Conservation (phyloP, 495 filamentous ascomycete genomes). For the Parachaetomium inaequale region DNA sequence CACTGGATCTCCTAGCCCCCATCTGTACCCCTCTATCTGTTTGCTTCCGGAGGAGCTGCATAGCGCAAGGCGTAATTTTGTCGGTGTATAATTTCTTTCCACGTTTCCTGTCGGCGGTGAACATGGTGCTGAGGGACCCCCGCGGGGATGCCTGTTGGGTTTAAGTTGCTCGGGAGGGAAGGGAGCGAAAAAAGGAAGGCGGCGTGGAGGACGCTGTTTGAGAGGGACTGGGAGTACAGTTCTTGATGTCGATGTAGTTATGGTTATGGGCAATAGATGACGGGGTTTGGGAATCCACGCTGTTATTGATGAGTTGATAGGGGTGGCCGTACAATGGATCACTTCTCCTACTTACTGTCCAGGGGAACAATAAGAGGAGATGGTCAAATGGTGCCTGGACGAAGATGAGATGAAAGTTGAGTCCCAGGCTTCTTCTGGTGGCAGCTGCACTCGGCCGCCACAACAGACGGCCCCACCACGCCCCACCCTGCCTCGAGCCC, state of each 20-base stretch:
- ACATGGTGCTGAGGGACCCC: neutral
- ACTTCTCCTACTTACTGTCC: neutral
- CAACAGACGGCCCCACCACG: neutral
- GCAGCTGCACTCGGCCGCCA: neutral
- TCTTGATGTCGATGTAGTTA: constrained; percentile 13
- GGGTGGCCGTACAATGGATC: neutral
- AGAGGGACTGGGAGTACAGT: neutral
- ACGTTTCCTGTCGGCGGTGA: neutral
- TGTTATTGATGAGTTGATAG: neutral
- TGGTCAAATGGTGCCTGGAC: too few relatives aligned
- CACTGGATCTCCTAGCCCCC: constrained; percentile 5
- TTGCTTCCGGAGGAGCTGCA: constrained; percentile 25
- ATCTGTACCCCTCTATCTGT: constrained; percentile 14
- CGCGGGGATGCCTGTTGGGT: neutral
- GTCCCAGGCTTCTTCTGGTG: neutral
- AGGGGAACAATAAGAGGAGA: neutral
- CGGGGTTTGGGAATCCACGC: neutral
- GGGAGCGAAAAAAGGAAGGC: neutral
- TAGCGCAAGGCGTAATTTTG: constrained; percentile 32
- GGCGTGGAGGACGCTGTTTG: neutral
- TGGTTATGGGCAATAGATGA: constrained; percentile 5
- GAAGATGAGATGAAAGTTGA: neutral
- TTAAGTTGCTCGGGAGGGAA: neutral
- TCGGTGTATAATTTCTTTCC: constrained; percentile 18
- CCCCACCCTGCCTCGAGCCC: neutral